These are phyloP conservation scores for Phycomyces nitens DNA, from an alignment of 192 early-diverging fungal species.

Conservation along the genomic window DNA sequence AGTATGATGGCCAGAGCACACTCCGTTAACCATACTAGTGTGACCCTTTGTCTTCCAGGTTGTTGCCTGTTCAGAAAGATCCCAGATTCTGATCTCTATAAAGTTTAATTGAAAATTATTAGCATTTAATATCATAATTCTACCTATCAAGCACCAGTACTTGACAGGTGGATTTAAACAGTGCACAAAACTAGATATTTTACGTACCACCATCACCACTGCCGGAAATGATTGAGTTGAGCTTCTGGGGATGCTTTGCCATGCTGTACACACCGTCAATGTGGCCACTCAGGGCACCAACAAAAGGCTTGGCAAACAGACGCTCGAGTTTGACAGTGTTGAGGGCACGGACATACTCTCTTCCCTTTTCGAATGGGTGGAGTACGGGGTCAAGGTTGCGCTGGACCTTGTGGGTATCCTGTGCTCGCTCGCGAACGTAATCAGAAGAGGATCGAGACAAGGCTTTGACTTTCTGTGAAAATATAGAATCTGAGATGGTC, in stretches of 20 bases:
- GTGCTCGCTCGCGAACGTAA: constrained; percentile 74
- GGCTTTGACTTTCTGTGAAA: constrained; percentile 87
- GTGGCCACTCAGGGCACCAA: constrained; percentile 86
- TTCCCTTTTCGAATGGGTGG: constrained; percentile 92
- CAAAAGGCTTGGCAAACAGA: constrained; percentile 96
- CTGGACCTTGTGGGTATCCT: constrained; percentile 84
- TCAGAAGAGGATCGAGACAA: constrained; percentile 79
- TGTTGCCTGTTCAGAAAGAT: constrained; percentile 70
- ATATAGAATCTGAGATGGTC: background rate
- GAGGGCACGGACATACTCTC: constrained; percentile 94
- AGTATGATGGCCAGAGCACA: constrained; percentile 65
- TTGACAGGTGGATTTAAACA: too few relatives aligned
- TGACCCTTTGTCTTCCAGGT: constrained; percentile 79
- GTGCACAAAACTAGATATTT: background rate
- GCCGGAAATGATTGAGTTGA: constrained; percentile 83
- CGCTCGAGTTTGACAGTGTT: constrained; percentile 92
- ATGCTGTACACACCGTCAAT: constrained; percentile 94
- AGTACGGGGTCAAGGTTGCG: constrained; percentile 86
- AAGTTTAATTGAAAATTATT: too few relatives aligned
- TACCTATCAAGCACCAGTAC: too few relatives aligned
- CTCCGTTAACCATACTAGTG: constrained; percentile 83
- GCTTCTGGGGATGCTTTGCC: constrained; percentile 87
- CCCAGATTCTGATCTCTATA: constrained; percentile 88
- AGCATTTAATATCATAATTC: too few relatives aligned
- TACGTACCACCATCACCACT: constrained; percentile 84